A percentile compares a stretch with the other conserved stretches of the same genome.
phyloP scores from a whole-genome alignment of 2,329 filamentous ascomycete species.

The Aspergillus oerlinghausenensis region DNA sequence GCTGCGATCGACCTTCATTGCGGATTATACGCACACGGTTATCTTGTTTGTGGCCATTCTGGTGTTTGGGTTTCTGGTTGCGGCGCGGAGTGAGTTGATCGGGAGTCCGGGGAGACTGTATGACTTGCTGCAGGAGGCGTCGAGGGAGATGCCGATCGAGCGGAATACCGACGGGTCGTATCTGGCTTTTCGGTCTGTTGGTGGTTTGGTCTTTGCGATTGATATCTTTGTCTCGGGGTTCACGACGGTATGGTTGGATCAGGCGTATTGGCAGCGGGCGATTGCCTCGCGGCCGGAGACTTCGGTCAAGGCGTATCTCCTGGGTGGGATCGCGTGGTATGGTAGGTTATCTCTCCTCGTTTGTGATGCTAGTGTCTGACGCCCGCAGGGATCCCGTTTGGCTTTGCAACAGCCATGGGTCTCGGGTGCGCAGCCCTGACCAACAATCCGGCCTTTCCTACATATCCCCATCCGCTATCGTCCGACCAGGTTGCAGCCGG shows the following conservation, averaged over 20 bases:
- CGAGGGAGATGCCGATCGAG: constrained; percentile 28
- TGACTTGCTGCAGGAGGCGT: constrained; percentile 34
- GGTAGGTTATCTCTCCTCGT: constrained; percentile 6
- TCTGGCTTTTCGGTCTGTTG: constrained; percentile 34
- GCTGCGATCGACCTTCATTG: constrained; percentile 39
- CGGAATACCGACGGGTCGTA: constrained; percentile 31
- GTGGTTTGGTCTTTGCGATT: constrained; percentile 36
- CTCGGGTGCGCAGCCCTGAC: constrained; percentile 45
- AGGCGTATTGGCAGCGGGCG: constrained; percentile 44
- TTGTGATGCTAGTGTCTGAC: too few species aligned
- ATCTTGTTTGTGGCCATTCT: constrained; percentile 39
- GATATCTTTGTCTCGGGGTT: constrained; percentile 37
- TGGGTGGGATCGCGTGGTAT: constrained; percentile 37
- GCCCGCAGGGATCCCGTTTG: constrained; percentile 41
- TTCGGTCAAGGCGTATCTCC: constrained; percentile 39
- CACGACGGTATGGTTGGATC: constrained; percentile 35
- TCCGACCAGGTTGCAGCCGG: constrained; percentile 29
- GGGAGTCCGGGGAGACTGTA: constrained; percentile 34
- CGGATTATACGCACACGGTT: constrained; percentile 41
- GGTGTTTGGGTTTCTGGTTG: constrained; percentile 37
- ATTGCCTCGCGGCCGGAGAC: constrained; percentile 41
- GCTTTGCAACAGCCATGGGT: constrained; percentile 47
- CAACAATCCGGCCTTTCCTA: constrained; percentile 46
- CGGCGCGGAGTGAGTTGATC: constrained; percentile 26
- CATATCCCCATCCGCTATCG: constrained; percentile 40